Base-by-base conservation (phyloP, 148 eudicot species). In the Silene latifolia region DNA sequence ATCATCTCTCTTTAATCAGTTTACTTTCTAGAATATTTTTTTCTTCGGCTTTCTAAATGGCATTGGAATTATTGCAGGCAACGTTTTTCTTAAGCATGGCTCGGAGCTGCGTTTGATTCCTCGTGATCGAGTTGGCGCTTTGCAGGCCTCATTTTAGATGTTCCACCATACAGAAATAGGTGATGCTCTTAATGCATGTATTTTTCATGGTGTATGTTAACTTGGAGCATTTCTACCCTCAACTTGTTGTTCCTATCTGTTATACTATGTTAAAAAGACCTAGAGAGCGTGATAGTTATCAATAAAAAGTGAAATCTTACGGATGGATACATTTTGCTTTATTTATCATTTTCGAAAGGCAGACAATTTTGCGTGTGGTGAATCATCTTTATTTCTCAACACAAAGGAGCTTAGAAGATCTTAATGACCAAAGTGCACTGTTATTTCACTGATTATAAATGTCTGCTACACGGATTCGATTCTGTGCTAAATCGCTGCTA, bases 81-180 rank as follows among this genome's bases (percentile, higher is more conserved):
- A 94, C 79, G 97, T 94, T 60, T 94, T 91, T 83, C 93, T 94
- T 39, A 94, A 94, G 80, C 98, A 91, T 79, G 98, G 98, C 1
- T 91, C 97, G 62, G 98, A 91, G 54, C 73, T 94, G 81, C 96
- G 97, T 17, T 80, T 94, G 91, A 94, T 94, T 81, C 98, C 98
- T 63, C 98, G 97, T 20, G 98, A 94, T 69, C 90, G 97, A 79
- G 98, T 94, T 75, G 98, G 97, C 78, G 85, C 89, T 77, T 66
- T 9, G 27, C 51, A 21, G 59, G 5, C 67, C 39, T 56, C 61
- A 13, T 24, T 63, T 60, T 78, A 63, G 72, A 70, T 10, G 59
- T 68, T 29, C 68, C 61, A 29, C 29, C 69, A 53, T 73, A 17
- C 53, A 46, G 69, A 66, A 47, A 44, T 71, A 53, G 57, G 64